A percentile compares a stretch with the other conserved stretches of the same genome.
Evolutionary conservation across 176 grass and related monocot genomes (phyloP).

Genomic region (Oryza longistaminata): DNA sequence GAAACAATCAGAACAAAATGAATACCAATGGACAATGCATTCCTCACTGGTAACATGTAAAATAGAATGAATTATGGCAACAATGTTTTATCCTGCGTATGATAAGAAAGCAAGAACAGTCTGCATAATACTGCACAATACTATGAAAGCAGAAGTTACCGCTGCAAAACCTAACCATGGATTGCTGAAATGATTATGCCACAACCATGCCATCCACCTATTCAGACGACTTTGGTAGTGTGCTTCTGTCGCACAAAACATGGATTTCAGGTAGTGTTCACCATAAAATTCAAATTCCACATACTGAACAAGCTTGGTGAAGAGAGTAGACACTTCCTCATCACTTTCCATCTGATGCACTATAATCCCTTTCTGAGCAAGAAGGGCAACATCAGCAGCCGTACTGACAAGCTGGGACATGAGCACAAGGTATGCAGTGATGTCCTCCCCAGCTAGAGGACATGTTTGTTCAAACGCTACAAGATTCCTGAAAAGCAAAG

Average conservation of each 20-base stretch:
- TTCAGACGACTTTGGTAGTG: slow-evolving; percentile 19
- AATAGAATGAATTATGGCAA: too few relatives aligned
- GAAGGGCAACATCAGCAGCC: slow-evolving; percentile 13
- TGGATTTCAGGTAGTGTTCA: slow-evolving; percentile 1
- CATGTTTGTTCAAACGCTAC: slow-evolving; percentile 41
- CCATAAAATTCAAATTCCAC: not conserved
- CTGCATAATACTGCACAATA: not conserved
- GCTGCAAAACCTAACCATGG: not conserved
- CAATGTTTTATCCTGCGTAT: not conserved
- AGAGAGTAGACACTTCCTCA: not conserved
- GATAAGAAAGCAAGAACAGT: not conserved
- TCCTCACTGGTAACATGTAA: too few relatives aligned
- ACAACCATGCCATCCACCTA: slow-evolving; percentile 30
- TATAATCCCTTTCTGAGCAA: slow-evolving; percentile 30
- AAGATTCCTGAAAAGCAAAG: slow-evolving; percentile 29
- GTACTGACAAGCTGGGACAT: slow-evolving; percentile 22
- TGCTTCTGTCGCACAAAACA: not conserved
- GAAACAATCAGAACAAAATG: too few relatives aligned
- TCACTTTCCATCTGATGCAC: slow-evolving; percentile 43
- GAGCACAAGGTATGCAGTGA: not conserved
- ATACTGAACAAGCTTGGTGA: slow-evolving; percentile 15
- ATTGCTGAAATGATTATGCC: slow-evolving; percentile 15
- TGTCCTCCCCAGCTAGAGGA: not conserved
- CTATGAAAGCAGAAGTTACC: not conserved
- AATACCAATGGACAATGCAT: too few relatives aligned